Percentiles rank a stretch among this genome's conserved stretches.
These are phyloP conservation scores for Adansonia grandidieri DNA, from an alignment of 441 rosid species.

Conservation along the genomic window DNA sequence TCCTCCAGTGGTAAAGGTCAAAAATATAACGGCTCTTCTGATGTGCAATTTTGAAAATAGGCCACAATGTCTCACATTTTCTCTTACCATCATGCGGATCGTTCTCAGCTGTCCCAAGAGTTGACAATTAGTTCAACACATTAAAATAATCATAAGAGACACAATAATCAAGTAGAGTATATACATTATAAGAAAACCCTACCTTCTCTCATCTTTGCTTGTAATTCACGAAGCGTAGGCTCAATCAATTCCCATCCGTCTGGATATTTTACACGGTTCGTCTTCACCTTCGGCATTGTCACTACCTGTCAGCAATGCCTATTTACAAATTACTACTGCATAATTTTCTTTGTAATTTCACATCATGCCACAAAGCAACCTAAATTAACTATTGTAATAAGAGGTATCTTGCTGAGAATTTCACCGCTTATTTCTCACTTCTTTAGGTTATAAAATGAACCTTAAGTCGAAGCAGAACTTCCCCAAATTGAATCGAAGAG, in stretches of 20 bases:
- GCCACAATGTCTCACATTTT: constrained; percentile 63
- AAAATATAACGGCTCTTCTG: constrained; percentile 59
- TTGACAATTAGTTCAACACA: neutral
- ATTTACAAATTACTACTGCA: neutral
- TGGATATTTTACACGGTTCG: constrained; percentile 60
- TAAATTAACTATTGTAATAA: neutral
- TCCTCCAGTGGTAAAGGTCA: constrained; percentile 50
- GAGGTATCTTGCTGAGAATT: neutral
- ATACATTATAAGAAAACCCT: neutral
- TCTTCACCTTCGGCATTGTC: constrained; percentile 71
- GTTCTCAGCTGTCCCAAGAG: constrained; percentile 49
- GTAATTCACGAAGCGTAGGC: constrained; percentile 59
- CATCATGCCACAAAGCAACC: constrained; percentile 7
- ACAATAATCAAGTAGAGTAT: neutral
- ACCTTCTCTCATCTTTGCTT: constrained; percentile 77
- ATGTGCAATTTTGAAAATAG: constrained; percentile 63
- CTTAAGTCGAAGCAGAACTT: neutral
- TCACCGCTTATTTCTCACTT: neutral
- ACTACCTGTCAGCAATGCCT: constrained; percentile 28
- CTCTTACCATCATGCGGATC: constrained; percentile 66
- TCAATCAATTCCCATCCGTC: constrained; percentile 77
- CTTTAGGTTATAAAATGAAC: neutral
- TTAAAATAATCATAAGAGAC: neutral
- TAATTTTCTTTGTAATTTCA: neutral
- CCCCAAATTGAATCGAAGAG: neutral